phyloP scores from a whole-genome alignment of 2,329 filamentous ascomycete species.

The Colletotrichum orchidophilum region DNA sequence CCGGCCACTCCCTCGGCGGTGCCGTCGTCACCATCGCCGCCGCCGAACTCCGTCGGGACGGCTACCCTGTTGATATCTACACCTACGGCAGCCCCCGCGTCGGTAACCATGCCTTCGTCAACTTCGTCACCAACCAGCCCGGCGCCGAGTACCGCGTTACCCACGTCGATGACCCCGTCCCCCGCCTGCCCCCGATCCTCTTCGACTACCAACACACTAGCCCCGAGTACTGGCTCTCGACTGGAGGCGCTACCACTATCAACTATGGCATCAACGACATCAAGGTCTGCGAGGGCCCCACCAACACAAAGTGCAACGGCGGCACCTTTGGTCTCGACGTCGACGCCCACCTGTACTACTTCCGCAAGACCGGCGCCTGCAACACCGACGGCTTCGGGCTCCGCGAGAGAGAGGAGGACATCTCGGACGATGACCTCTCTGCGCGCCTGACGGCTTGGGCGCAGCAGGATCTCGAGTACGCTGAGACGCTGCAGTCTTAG shows the following conservation, averaged over 20 bases:
- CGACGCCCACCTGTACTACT: slow-evolving; percentile 59
- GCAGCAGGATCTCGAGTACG: slow-evolving; percentile 44
- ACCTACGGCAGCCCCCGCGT: slow-evolving; percentile 74
- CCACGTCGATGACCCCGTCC: slow-evolving; percentile 73
- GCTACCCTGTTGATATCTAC: slow-evolving; percentile 64
- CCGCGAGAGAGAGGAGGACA: slow-evolving; percentile 26
- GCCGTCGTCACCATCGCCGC: slow-evolving; percentile 70
- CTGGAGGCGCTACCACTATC: slow-evolving; percentile 43
- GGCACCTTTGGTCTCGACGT: slow-evolving; percentile 55
- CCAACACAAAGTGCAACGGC: slow-evolving; percentile 61
- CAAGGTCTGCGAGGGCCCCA: slow-evolving; percentile 57
- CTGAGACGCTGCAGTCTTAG: background rate
- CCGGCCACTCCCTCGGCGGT: slow-evolving; percentile 76
- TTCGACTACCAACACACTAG: slow-evolving; percentile 72
- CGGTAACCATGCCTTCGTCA: slow-evolving; percentile 64
- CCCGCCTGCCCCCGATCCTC: slow-evolving; percentile 69
- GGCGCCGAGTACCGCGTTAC: slow-evolving; percentile 71
- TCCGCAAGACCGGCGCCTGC: slow-evolving; percentile 55
- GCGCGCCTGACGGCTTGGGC: slow-evolving; percentile 48
- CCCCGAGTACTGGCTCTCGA: slow-evolving; percentile 73
- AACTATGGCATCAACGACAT: slow-evolving; percentile 52
- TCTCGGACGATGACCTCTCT: slow-evolving; percentile 49
- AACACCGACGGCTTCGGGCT: slow-evolving; percentile 35
- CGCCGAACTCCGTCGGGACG: slow-evolving; percentile 61
- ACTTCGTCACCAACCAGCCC: slow-evolving; percentile 61